Conservation (phyloP, 169 alveolate species). For the Cyclospora cayetanensis region DNA sequence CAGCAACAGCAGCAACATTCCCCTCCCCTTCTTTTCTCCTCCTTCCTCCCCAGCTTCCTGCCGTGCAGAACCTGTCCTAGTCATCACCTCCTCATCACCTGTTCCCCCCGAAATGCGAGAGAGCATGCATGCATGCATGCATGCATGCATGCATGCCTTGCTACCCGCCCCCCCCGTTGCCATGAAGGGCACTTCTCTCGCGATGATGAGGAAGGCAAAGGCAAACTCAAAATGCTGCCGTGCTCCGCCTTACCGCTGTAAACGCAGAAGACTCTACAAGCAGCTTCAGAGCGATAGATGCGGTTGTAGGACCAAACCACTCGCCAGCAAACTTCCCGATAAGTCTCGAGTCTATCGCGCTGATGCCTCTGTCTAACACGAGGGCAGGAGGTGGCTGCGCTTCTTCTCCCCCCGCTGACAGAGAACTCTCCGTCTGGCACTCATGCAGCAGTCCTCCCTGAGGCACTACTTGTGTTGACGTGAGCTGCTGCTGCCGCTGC, state of each 20-base stretch:
- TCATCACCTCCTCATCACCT: no score
- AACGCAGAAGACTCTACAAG: conserved; percentile 34
- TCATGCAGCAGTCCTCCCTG: not conserved
- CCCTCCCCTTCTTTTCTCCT: no score
- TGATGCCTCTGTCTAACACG: not conserved
- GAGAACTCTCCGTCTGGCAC: not conserved
- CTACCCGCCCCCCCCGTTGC: no score
- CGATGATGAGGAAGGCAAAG: not conserved
- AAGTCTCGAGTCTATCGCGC: not conserved
- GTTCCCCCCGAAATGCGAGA: no score
- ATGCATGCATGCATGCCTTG: no score
- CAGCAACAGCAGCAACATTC: no score
- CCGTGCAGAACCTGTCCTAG: no score
- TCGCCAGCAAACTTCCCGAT: conserved; percentile 68
- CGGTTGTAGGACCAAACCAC: conserved; percentile 69
- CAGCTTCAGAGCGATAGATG: conserved; percentile 35
- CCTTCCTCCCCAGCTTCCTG: no score
- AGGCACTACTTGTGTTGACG: not conserved
- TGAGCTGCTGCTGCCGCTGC: not conserved
- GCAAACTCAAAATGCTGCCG: not conserved
- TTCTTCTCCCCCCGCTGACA: not conserved
- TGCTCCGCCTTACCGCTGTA: not conserved
- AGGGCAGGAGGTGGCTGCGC: not conserved
- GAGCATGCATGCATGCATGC: no score
- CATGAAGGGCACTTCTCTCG: no score